A percentile compares a stretch with the other conserved stretches of the same genome.
Evolutionary conservation across 106 monocot species (phyloP).

Genomic region (Dendrobium nobile): DNA sequence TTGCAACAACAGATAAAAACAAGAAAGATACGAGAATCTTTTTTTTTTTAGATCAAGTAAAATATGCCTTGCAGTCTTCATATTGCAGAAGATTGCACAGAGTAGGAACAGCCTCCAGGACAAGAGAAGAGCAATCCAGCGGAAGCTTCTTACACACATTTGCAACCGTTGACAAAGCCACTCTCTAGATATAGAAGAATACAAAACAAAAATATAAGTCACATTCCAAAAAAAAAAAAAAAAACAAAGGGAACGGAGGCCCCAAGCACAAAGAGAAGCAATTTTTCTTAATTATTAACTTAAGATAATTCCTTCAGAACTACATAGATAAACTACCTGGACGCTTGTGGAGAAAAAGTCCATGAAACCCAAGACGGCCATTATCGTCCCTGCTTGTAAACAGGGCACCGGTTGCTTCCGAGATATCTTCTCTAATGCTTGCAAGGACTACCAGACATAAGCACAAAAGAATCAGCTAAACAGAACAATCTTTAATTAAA

Average conservation of each 20-base stretch:
- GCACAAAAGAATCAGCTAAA: background rate
- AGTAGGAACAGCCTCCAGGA: constrained; percentile 60
- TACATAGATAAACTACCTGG: constrained; percentile 37
- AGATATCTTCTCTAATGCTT: constrained; percentile 84
- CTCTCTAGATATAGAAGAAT: constrained; percentile 36
- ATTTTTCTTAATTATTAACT: background rate
- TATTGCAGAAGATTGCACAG: constrained; percentile 70
- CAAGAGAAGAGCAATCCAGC: constrained; percentile 37
- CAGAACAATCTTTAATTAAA: background rate
- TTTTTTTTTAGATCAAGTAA: background rate
- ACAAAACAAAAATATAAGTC: background rate
- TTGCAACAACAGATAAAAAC: background rate
- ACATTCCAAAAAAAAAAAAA: constrained; percentile 12
- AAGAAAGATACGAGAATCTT: background rate
- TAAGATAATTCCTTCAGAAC: background rate
- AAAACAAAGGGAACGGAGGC: background rate
- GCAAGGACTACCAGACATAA: constrained; percentile 42
- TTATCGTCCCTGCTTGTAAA: constrained; percentile 58
- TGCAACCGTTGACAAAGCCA: constrained; percentile 62
- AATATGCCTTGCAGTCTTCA: constrained; percentile 62
- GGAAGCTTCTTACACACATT: constrained; percentile 79
- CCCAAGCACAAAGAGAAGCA: background rate
- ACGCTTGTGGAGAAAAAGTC: constrained; percentile 74
- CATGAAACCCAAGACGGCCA: constrained; percentile 53
- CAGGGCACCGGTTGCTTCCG: constrained; percentile 47